Conservation (phyloP, 2,329 filamentous ascomycete species). For the Colletotrichum lindemuthianum region DNA sequence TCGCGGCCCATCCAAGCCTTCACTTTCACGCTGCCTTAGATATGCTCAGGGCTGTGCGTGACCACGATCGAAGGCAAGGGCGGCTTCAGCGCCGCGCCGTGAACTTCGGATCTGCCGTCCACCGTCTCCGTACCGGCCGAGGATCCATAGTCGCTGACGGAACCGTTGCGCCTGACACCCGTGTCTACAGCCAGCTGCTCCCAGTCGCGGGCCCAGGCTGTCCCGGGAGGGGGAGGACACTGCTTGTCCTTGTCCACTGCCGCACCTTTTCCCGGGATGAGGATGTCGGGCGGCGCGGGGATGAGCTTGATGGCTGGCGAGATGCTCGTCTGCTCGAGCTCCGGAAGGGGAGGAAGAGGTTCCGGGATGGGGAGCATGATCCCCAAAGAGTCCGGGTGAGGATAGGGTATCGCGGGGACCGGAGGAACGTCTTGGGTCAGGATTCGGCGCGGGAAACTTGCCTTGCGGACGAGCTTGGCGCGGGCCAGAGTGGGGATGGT, state of each 20-base stretch:
- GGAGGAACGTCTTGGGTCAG: slow-evolving; percentile 19
- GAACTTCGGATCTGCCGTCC: slow-evolving; percentile 8
- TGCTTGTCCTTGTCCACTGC: slow-evolving; percentile 19
- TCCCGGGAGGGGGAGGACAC: slow-evolving; percentile 34
- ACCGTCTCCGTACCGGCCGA: slow-evolving; percentile 14
- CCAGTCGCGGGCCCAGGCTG: slow-evolving; percentile 37
- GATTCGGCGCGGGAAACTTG: slow-evolving; percentile 14
- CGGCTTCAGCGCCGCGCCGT: slow-evolving; percentile 2
- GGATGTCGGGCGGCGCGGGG: slow-evolving; percentile 26
- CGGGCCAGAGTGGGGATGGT: slow-evolving; percentile 24
- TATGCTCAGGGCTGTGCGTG: slow-evolving; percentile 26
- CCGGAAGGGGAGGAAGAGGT: slow-evolving; percentile 27
- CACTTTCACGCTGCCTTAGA: neutral
- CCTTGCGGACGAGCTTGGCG: slow-evolving; percentile 28
- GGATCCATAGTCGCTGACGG: slow-evolving; percentile 30
- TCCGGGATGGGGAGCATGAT: slow-evolving; percentile 33
- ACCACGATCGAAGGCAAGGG: slow-evolving; percentile 35
- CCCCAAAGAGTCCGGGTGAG: slow-evolving; percentile 31
- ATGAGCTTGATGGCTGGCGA: slow-evolving; percentile 22
- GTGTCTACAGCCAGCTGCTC: slow-evolving; percentile 35
- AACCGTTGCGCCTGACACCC: slow-evolving; percentile 31
- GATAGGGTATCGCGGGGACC: slow-evolving; percentile 21
- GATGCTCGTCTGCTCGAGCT: slow-evolving; percentile 20
- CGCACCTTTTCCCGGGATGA: slow-evolving; percentile 27
- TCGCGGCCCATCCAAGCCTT: neutral